These are phyloP conservation scores for Sergeia podlipaevii DNA, from an alignment of 208 protist genomes.

Conservation along the genomic window DNA sequence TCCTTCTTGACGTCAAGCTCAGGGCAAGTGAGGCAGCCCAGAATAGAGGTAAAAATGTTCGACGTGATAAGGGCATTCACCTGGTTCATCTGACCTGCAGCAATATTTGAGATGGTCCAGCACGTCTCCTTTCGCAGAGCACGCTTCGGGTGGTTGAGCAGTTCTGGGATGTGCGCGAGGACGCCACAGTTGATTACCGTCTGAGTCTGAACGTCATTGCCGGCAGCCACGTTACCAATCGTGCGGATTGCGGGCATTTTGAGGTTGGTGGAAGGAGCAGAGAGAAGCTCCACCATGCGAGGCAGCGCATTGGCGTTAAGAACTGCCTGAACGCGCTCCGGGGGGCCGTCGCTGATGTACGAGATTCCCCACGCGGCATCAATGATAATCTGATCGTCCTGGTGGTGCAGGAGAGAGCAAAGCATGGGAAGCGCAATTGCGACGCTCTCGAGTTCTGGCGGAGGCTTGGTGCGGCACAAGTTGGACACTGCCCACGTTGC, in stretches of 20 bases:
- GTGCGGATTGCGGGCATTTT: conserved; percentile 96
- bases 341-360: conserved; percentile 95
- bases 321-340: conserved; percentile 95
- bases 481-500: conserved; percentile 98
- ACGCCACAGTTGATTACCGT: conserved; percentile 91
- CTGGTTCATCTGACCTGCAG: conserved; percentile 93
- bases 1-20: conserved; percentile 98
- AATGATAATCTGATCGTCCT: conserved; percentile 94
- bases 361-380: conserved; percentile 98
- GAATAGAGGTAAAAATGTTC: conserved; percentile 92
- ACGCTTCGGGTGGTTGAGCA: conserved; percentile 85
- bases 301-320: conserved; percentile 88
- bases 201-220: conserved; percentile 96
- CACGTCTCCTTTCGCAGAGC: conserved; percentile 98
- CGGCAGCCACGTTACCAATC: conserved; percentile 99
- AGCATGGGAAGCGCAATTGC: conserved; percentile 87
- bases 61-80: conserved; percentile 91
- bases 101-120: conserved; percentile 99
- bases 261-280: conserved; percentile 52
- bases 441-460: conserved; percentile 72
- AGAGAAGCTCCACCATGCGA: conserved; percentile 94
- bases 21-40: conserved; percentile 74
- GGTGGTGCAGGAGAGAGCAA: conserved; percentile 69
- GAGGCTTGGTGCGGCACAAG: conserved; percentile 97
- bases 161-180: conserved; percentile 62